Percentiles rank a stretch among this genome's conserved stretches.
Conservation (phyloP, 208 protist genomes). For the Wallacemonas collosoma region DNA sequence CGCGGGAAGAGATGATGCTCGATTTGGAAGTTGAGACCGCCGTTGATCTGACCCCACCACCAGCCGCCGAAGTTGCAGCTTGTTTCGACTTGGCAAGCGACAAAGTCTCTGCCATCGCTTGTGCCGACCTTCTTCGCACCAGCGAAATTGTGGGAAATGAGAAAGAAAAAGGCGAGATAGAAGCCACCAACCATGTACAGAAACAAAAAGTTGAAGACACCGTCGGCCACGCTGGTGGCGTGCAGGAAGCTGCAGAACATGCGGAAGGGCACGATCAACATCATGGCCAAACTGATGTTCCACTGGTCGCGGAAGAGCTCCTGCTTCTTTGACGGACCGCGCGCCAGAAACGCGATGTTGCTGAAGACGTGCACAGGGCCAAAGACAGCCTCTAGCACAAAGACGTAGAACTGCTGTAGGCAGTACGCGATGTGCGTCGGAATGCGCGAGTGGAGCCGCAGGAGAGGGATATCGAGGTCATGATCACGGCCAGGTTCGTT, state of each 20-base stretch:
- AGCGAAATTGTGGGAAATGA: slow-evolving; percentile 83
- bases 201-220: slow-evolving; percentile 40
- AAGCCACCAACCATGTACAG: slow-evolving; percentile 78
- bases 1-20: slow-evolving; percentile 91
- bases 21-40: slow-evolving; percentile 89
- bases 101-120: slow-evolving; percentile 57
- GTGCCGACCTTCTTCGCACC: slow-evolving; percentile 68
- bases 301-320: slow-evolving; percentile 57
- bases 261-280: slow-evolving; percentile 60
- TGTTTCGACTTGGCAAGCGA: slow-evolving; percentile 67
- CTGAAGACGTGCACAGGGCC: slow-evolving; percentile 68
- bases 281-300: slow-evolving; percentile 53
- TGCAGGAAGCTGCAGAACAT: slow-evolving; percentile 59
- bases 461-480: slow-evolving; percentile 73
- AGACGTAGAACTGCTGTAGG: slow-evolving; percentile 78
- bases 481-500: slow-evolving; percentile 69
- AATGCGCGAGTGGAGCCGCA: slow-evolving; percentile 67
- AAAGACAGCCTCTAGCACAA: slow-evolving; percentile 70
- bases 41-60: slow-evolving; percentile 78
- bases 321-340: slow-evolving; percentile 61
- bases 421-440: slow-evolving; percentile 60
- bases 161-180: slow-evolving; percentile 84
- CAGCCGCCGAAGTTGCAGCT: slow-evolving; percentile 79
- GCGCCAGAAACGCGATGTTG: slow-evolving; percentile 58
- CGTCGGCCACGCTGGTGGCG: slow-evolving; percentile 45